phyloP scores from a whole-genome alignment of 305 asterid genomes.

The Withania somnifera region DNA sequence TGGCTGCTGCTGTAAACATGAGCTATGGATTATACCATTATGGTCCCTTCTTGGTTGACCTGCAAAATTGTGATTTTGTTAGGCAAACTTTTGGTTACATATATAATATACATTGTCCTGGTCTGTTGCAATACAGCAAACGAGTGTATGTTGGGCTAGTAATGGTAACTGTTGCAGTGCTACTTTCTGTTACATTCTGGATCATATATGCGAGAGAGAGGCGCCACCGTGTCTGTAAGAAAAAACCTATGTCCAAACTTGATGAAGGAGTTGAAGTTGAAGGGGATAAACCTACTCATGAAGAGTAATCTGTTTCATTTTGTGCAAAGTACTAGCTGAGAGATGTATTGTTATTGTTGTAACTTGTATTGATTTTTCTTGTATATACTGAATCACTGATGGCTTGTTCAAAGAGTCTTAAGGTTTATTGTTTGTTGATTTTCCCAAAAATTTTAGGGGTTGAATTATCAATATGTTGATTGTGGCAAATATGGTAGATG shows the following conservation, averaged over 20 bases:
- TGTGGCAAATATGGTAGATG: background rate
- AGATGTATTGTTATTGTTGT: background rate
- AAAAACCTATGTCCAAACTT: conserved; percentile 27
- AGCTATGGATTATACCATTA: conserved; percentile 50
- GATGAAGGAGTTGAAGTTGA: conserved; percentile 5
- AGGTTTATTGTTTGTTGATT: background rate
- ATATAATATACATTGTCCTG: conserved; percentile 39
- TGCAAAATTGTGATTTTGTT: conserved; percentile 62
- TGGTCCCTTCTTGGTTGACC: conserved; percentile 57
- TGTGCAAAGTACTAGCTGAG: background rate
- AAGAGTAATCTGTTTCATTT: background rate
- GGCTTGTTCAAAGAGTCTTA: background rate
- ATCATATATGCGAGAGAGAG: conserved; percentile 72
- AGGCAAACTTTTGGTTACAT: conserved; percentile 54
- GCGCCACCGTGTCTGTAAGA: conserved; percentile 61
- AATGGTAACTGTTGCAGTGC: conserved; percentile 57
- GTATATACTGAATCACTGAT: background rate
- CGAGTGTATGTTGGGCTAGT: conserved; percentile 58
- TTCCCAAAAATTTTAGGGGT: background rate
- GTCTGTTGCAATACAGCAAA: conserved; percentile 39
- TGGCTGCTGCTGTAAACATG: conserved; percentile 65
- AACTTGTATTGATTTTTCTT: background rate
- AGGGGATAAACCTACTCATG: conserved; percentile 15
- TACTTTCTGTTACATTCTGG: conserved; percentile 69
- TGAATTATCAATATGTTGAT: background rate